phyloP scores from a whole-genome alignment of 257 asterid species.

The Gardenia jasminoides region DNA sequence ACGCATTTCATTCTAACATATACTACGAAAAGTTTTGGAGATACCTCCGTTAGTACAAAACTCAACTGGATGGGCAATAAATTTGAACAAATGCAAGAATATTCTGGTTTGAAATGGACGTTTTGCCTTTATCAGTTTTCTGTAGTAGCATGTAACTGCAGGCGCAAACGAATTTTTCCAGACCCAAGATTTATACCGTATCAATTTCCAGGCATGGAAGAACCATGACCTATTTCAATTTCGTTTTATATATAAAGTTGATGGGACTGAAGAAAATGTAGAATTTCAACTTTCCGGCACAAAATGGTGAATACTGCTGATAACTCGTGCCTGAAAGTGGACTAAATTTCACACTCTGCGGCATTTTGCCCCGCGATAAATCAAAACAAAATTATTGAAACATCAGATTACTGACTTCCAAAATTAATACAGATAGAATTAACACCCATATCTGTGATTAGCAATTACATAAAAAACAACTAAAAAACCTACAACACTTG shows the following conservation, averaged over 20 bases:
- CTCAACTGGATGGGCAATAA: background rate
- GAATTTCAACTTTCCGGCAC: background rate
- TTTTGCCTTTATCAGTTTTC: background rate
- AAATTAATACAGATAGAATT: background rate
- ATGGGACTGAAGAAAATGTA: background rate
- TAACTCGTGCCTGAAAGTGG: background rate
- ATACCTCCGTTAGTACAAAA: background rate
- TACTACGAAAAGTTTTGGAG: no score
- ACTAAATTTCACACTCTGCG: background rate
- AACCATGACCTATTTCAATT: background rate
- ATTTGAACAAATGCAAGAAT: background rate
- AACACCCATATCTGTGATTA: background rate
- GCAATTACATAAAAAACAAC: background rate
- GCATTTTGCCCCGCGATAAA: background rate
- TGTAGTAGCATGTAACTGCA: background rate
- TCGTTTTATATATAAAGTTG: background rate
- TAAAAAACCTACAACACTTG: slow-evolving; percentile 10
- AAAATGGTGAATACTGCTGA: background rate
- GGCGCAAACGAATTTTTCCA: background rate
- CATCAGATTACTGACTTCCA: background rate
- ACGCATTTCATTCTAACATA: background rate
- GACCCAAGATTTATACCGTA: background rate
- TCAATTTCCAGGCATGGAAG: background rate
- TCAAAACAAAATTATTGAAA: background rate
- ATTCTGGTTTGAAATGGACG: background rate